A percentile compares a stretch with the other conserved stretches of the same genome.
Evolutionary conservation across 495 filamentous ascomycete species (phyloP).

Genomic region (Xanthoparmelia taractica): DNA sequence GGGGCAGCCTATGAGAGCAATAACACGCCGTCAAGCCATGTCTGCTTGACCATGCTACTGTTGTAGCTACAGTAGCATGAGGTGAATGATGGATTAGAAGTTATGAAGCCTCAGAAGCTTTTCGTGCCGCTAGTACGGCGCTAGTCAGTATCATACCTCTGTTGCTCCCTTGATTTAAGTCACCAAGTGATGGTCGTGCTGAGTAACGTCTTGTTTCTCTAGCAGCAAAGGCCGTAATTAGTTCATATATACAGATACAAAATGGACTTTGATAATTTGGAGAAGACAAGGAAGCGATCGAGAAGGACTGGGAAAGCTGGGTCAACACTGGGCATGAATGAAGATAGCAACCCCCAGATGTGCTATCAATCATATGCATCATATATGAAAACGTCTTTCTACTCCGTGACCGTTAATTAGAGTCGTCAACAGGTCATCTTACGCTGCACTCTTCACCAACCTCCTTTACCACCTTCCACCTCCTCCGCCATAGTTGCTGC

Average conservation of each 20-base stretch:
- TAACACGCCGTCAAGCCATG: neutral
- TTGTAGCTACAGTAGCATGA: neutral
- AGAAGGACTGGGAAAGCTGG: neutral
- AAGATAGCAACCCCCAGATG: neutral
- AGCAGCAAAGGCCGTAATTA: neutral
- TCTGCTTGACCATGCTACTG: neutral
- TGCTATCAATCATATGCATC: neutral
- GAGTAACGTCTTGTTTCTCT: neutral
- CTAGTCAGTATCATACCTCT: neutral
- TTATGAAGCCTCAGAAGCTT: neutral
- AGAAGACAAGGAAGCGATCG: neutral
- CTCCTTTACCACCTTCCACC: conserved; percentile 4
- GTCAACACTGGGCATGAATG: neutral
- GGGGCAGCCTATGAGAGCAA: neutral
- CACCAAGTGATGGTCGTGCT: no score
- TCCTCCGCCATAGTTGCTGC: conserved; percentile 5
- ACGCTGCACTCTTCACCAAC: neutral
- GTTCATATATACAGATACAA: neutral
- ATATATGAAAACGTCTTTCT: neutral
- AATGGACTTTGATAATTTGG: neutral
- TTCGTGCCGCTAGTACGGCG: neutral
- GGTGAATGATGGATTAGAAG: neutral
- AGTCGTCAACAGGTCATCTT: neutral
- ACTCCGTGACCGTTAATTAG: neutral
- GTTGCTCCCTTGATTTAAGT: no score